A percentile compares a stretch with the other conserved stretches of the same genome.
Evolutionary conservation across 352 stramenopile genomes (phyloP).

Genomic region (Pythium chondricola): DNA sequence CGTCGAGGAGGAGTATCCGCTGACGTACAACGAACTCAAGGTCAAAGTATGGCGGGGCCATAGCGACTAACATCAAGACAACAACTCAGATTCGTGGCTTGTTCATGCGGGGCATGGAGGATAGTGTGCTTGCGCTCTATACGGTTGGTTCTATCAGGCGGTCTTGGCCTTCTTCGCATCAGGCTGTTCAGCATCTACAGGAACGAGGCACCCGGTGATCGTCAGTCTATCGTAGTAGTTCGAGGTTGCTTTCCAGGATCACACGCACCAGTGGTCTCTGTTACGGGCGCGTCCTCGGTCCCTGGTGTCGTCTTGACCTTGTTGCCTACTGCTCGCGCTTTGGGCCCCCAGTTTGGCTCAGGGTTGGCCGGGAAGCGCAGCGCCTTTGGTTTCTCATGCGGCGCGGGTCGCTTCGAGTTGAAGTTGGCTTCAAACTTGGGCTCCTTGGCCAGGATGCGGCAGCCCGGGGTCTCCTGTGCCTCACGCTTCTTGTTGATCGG

Average conservation of each 20-base stretch:
- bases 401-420: slow-evolving; percentile 48
- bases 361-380: slow-evolving; percentile 93
- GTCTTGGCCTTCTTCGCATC: slow-evolving; percentile 81
- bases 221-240: not conserved
- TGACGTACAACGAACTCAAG: slow-evolving; percentile 84
- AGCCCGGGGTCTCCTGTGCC: slow-evolving; percentile 61
- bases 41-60: slow-evolving; percentile 71
- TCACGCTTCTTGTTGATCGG: slow-evolving; percentile 88
- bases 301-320: slow-evolving; percentile 24
- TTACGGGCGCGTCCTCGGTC: not conserved
- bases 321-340: slow-evolving; percentile 83
- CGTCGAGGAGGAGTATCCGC: slow-evolving; percentile 81
- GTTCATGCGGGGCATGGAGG: no score
- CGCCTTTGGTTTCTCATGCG: slow-evolving; percentile 86
- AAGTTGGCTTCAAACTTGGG: slow-evolving; percentile 84
- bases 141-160: slow-evolving; percentile 23
- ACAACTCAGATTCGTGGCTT: no score
- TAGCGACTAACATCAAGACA: slow-evolving; percentile 3
- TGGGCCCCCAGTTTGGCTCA: slow-evolving; percentile 95
- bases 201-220: not conserved
- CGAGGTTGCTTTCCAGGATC: not conserved
- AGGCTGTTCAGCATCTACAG: slow-evolving; percentile 42
- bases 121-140: no score
- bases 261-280: slow-evolving; percentile 17
- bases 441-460: slow-evolving; percentile 84